phyloP scores from a whole-genome alignment of 805 yeast genomes.

The Kregervanrija fluxuum region DNA sequence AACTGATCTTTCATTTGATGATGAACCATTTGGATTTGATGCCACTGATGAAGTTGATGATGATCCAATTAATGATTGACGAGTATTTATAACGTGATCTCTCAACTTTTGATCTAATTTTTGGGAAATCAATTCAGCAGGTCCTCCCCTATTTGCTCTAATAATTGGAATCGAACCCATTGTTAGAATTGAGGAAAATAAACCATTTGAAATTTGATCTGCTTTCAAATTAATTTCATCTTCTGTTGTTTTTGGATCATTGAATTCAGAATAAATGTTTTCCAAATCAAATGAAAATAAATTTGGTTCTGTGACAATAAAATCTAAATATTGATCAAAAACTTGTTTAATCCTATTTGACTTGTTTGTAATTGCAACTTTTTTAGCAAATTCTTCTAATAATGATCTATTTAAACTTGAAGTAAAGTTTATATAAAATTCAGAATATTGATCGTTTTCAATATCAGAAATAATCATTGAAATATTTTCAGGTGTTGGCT shows the following conservation, averaged over 20 bases:
- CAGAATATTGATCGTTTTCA: slow-evolving; percentile 66
- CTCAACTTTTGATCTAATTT: slow-evolving; percentile 77
- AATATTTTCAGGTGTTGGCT: slow-evolving; percentile 77
- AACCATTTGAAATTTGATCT: slow-evolving; percentile 66
- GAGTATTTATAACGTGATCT: slow-evolving; percentile 75
- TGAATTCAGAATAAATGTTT: slow-evolving; percentile 59
- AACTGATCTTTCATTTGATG: slow-evolving; percentile 53
- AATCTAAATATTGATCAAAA: slow-evolving; percentile 89
- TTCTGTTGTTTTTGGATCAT: slow-evolving; percentile 67
- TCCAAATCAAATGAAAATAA: slow-evolving; percentile 72
- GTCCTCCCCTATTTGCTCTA: slow-evolving; percentile 86
- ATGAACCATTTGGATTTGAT: slow-evolving; percentile 5
- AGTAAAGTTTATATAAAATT: slow-evolving; percentile 79
- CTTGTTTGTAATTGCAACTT: slow-evolving; percentile 67
- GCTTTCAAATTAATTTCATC: slow-evolving; percentile 63
- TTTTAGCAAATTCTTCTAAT: slow-evolving; percentile 82
- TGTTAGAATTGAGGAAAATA: slow-evolving; percentile 74
- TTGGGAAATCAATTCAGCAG: slow-evolving; percentile 90
- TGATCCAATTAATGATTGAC: slow-evolving; percentile 13
- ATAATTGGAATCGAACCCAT: slow-evolving; percentile 79
- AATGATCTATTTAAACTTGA: slow-evolving; percentile 69
- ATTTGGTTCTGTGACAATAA: slow-evolving; percentile 88
- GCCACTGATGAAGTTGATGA: slow-evolving; percentile 1
- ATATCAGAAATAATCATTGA: slow-evolving; percentile 65
- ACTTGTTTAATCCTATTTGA: slow-evolving; percentile 76